Evolutionary conservation across 352 stramenopile species (phyloP).

Genomic region (Pythium chondricola): DNA sequence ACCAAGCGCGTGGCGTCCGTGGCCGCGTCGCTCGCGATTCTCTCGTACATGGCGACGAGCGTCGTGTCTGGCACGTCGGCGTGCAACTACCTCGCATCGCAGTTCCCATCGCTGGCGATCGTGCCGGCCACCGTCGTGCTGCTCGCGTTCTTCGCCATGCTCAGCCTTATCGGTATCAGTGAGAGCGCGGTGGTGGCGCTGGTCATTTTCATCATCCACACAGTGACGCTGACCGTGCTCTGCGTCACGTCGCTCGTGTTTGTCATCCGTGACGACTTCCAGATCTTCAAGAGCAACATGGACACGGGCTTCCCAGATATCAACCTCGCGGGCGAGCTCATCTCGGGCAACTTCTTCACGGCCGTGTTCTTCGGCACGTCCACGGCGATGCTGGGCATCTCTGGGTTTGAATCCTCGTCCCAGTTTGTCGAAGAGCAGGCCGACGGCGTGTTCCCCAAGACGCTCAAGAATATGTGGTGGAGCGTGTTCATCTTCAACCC

Average conservation of each 20-base stretch:
- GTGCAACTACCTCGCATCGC: slow-evolving; percentile 82
- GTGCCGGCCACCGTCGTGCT: slow-evolving; percentile 77
- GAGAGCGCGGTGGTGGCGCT: slow-evolving; percentile 90
- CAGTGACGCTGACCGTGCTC: slow-evolving; percentile 77
- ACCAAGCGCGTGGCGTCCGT: slow-evolving; percentile 91
- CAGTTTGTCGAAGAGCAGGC: slow-evolving; percentile 94
- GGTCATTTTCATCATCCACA: slow-evolving; percentile 89
- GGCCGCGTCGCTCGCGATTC: slow-evolving; percentile 90
- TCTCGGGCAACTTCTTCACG: slow-evolving; percentile 78
- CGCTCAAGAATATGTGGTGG: slow-evolving; percentile 93
- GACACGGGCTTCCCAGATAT: slow-evolving; percentile 82
- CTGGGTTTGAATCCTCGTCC: slow-evolving; percentile 91
- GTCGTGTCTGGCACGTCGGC: slow-evolving; percentile 85
- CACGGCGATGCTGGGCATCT: slow-evolving; percentile 93
- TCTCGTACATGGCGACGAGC: slow-evolving; percentile 95
- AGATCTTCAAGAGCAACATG: slow-evolving; percentile 81
- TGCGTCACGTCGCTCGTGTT: slow-evolving; percentile 77
- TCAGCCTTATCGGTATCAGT: slow-evolving; percentile 90
- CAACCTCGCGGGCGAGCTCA: slow-evolving; percentile 74
- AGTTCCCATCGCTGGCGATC: slow-evolving; percentile 67
- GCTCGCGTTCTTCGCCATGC: slow-evolving; percentile 88
- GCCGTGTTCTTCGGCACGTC: slow-evolving; percentile 89
- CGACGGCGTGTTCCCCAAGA: slow-evolving; percentile 93
- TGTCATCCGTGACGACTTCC: slow-evolving; percentile 71
- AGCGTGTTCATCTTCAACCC: slow-evolving; percentile 93